Percentiles rank a stretch among this genome's conserved stretches.
Conservation (phyloP, 306 rosid species). For the Luffa acutangula region DNA sequence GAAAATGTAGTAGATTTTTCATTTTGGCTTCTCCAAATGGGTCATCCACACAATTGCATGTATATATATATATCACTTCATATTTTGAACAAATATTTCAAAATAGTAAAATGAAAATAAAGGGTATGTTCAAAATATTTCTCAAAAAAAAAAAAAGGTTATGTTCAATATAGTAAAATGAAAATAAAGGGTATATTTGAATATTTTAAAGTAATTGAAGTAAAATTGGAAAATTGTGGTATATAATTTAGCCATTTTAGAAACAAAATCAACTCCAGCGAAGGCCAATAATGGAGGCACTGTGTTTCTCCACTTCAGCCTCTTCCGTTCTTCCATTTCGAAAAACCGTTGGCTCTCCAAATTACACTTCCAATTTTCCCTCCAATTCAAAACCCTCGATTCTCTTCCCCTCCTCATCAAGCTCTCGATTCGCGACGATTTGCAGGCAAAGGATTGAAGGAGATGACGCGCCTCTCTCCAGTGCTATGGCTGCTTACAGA, state of each 20-base stretch:
- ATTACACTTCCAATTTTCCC: conserved; percentile 6
- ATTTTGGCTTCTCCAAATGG: too few relatives aligned
- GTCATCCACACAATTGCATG: too few relatives aligned
- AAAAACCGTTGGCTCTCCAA: conserved; percentile 14
- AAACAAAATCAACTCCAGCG: neutral
- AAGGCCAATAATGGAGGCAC: conserved; percentile 23
- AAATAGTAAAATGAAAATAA: too few relatives aligned
- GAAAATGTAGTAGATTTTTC: too few relatives aligned
- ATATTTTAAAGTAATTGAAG: neutral
- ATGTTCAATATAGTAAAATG: too few relatives aligned
- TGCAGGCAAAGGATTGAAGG: conserved; percentile 21
- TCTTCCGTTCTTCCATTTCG: conserved; percentile 21
- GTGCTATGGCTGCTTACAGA: conserved; percentile 38
- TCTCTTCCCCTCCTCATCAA: neutral
- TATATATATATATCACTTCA: too few relatives aligned
- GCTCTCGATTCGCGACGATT: conserved; percentile 13
- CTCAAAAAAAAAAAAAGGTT: too few relatives aligned
- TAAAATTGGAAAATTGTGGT: neutral
- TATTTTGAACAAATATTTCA: too few relatives aligned
- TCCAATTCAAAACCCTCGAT: conserved; percentile 8
- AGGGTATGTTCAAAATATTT: too few relatives aligned
- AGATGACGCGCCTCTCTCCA: conserved; percentile 32
- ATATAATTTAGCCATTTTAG: neutral
- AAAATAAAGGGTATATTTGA: too few relatives aligned
- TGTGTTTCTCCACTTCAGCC: conserved; percentile 14